phyloP scores from a whole-genome alignment of 176 grass and related monocot genomes.

The Chloris gayana region DNA sequence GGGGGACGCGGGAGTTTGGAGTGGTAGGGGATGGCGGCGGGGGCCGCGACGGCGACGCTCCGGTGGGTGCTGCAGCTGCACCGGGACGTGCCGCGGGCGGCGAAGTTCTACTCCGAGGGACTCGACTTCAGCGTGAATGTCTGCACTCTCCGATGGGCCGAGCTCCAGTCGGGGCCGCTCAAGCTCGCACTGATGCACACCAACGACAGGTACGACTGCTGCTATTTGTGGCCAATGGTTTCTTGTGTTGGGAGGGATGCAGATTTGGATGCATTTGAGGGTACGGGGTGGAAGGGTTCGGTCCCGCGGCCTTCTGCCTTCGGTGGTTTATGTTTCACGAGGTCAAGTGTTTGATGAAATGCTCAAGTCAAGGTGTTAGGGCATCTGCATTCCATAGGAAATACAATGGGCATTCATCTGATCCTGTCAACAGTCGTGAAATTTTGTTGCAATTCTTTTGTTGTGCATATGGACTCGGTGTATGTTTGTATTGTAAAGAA shows the following conservation, averaged over 20 bases:
- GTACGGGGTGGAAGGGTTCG: neutral
- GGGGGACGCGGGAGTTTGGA: too few species aligned
- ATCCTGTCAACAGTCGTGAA: neutral
- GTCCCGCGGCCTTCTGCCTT: neutral
- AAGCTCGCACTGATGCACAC: conserved; percentile 95
- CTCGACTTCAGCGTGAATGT: conserved; percentile 76
- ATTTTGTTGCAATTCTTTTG: neutral
- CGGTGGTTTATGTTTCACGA: neutral
- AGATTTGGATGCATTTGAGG: neutral
- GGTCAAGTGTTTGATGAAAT: conserved; percentile 32
- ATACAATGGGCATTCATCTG: neutral
- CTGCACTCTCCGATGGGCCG: conserved; percentile 91
- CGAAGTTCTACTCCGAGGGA: conserved; percentile 77
- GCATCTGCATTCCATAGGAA: neutral
- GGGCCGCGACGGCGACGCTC: conserved; percentile 51
- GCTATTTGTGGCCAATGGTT: neutral
- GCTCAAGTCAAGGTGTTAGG: neutral
- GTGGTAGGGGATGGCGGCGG: conserved; percentile 33
- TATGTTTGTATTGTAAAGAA: neutral
- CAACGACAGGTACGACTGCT: conserved; percentile 45
- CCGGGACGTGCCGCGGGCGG: conserved; percentile 77
- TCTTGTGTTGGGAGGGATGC: neutral
- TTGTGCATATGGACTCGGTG: neutral
- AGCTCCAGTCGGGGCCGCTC: conserved; percentile 87
- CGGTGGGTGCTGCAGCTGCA: conserved; percentile 87